Conservation (phyloP, 2,329 filamentous ascomycete genomes). For the Pseudocercospora fuligena region DNA sequence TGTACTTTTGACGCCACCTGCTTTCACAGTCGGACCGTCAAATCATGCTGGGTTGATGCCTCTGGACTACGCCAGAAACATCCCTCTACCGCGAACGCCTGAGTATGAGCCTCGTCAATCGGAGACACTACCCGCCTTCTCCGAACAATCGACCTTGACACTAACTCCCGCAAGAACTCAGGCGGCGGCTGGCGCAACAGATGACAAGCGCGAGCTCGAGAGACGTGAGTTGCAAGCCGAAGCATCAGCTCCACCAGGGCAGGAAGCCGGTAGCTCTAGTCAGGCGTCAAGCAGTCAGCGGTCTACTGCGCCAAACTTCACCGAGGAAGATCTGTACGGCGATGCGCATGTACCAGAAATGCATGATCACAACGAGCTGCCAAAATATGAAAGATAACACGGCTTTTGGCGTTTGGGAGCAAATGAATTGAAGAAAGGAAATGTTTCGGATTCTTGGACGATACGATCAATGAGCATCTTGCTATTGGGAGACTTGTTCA, state of each 20-base stretch:
- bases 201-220: constrained; percentile 83
- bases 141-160: constrained; percentile 1
- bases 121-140: constrained; percentile 13
- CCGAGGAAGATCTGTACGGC: constrained; percentile 25
- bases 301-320: constrained; percentile 21
- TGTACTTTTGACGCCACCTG: constrained; percentile 31
- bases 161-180: constrained; percentile 9
- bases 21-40: constrained; percentile 15
- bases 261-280: constrained; percentile 13
- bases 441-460: neutral
- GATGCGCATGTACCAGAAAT: constrained; percentile 14
- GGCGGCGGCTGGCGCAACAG: constrained; percentile 44
- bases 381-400: constrained; percentile 28
- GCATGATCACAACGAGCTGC: constrained; percentile 24
- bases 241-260: constrained; percentile 46
- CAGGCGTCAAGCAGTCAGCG: constrained; percentile 10
- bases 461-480: neutral
- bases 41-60: constrained; percentile 13
- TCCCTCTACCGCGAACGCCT: constrained; percentile 25
- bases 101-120: constrained; percentile 23
- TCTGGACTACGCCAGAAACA: constrained; percentile 18
- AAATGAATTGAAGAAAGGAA: neutral
- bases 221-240: constrained; percentile 47
- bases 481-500: neutral
- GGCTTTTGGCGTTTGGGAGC: constrained; percentile 15